Conservation (phyloP, 345 rosid species). For the Dipteronia dyeriana region DNA sequence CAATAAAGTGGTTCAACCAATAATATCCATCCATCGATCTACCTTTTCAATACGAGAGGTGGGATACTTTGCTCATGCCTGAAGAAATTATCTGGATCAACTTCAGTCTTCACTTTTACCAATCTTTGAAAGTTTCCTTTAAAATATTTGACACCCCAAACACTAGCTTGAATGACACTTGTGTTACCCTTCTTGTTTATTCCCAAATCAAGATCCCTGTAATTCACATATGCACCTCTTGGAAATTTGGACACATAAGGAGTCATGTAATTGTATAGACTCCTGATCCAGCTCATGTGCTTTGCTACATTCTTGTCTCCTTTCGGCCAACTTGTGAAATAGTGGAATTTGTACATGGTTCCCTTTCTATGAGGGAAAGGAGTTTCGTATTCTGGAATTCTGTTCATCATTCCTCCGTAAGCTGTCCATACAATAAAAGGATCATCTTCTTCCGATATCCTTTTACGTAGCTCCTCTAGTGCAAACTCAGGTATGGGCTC, state of each 20-base stretch:
- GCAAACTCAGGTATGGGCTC: constrained; percentile 32
- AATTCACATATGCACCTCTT: too few species aligned
- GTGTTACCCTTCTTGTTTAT: too few species aligned
- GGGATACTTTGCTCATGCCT: too few species aligned
- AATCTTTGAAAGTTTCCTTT: too few species aligned
- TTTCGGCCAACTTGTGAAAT: constrained; percentile 42
- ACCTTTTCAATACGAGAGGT: too few species aligned
- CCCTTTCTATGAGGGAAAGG: constrained; percentile 74
- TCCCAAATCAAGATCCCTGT: too few species aligned
- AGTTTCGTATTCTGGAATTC: constrained; percentile 42
- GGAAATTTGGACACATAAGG: constrained; percentile 59
- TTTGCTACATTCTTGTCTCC: constrained; percentile 15
- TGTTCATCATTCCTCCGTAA: constrained; percentile 71
- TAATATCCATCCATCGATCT: too few species aligned
- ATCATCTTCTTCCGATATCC: constrained; percentile 47
- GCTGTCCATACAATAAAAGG: constrained; percentile 68
- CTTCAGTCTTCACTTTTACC: too few species aligned
- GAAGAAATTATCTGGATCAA: too few species aligned
- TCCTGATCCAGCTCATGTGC: constrained; percentile 41
- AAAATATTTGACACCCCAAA: too few species aligned
- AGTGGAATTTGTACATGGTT: constrained; percentile 48
- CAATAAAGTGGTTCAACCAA: too few species aligned
- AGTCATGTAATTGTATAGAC: constrained; percentile 44
- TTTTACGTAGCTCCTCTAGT: constrained; percentile 49
- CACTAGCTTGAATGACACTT: too few species aligned